Percentiles rank a stretch among this genome's conserved stretches.
These are phyloP conservation scores for Salix viminalis DNA, from an alignment of 345 rosid species.

Conservation along the genomic window DNA sequence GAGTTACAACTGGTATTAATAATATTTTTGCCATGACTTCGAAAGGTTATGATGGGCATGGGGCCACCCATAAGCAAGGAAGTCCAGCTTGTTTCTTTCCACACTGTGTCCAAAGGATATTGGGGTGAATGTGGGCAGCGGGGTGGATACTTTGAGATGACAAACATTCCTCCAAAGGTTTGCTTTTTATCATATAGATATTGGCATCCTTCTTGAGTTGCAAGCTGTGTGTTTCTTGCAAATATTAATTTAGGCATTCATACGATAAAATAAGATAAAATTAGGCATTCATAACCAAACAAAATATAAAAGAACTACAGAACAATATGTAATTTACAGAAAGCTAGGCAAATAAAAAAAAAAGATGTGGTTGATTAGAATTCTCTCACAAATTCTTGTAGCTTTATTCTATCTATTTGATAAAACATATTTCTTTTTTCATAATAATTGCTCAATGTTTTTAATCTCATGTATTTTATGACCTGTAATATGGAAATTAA, in stretches of 20 bases:
- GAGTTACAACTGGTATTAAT: conserved; percentile 9
- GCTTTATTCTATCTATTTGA: background rate
- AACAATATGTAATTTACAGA: background rate
- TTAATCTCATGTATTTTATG: background rate
- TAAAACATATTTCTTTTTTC: background rate
- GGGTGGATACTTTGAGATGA: conserved; percentile 99
- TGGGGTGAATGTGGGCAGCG: conserved; percentile 99
- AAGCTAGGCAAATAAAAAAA: background rate
- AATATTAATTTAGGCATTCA: background rate
- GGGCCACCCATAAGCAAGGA: conserved; percentile 76
- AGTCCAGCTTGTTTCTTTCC: conserved; percentile 93
- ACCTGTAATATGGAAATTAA: background rate
- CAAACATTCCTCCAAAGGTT: conserved; percentile 90
- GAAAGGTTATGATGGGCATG: conserved; percentile 86
- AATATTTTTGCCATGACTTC: conserved; percentile 6
- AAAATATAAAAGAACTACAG: background rate
- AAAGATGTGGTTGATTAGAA: background rate
- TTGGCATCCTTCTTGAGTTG: background rate
- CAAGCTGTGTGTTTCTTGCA: conserved; percentile 7
- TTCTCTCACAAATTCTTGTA: background rate
- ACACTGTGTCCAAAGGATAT: conserved; percentile 95
- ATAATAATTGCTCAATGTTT: background rate
- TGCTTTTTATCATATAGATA: conserved; percentile 8
- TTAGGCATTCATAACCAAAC: background rate
- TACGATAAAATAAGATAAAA: background rate